phyloP scores from a whole-genome alignment of 352 stramenopile genomes.

The Pythium phragmitis region DNA sequence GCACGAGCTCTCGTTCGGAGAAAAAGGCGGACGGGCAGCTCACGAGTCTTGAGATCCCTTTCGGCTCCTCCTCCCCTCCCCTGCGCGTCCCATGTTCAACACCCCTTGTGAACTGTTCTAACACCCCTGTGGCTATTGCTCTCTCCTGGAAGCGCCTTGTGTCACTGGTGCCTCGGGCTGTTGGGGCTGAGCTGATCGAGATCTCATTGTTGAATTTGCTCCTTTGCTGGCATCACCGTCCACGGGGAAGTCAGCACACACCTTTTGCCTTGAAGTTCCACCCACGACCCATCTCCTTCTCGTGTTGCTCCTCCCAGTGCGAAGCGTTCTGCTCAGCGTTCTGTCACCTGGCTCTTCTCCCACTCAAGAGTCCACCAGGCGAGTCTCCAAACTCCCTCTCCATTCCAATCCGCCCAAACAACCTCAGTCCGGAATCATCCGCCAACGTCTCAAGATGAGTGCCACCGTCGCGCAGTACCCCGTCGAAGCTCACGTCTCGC shows the following conservation, averaged over 20 bases:
- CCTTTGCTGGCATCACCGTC: slow-evolving; percentile 2
- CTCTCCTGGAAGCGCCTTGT: neutral
- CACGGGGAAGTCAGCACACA: slow-evolving; percentile 10
- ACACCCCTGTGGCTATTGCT: neutral
- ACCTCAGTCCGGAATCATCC: slow-evolving; percentile 17
- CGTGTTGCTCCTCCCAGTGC: neutral
- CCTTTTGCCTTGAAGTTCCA: slow-evolving; percentile 22
- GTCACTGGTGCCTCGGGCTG: neutral
- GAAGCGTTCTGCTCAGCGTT: slow-evolving; percentile 15
- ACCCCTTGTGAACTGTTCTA: neutral
- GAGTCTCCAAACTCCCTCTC: slow-evolving; percentile 16
- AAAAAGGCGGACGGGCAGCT: slow-evolving; percentile 9
- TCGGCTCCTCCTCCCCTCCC: neutral
- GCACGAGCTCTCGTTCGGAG: slow-evolving; percentile 9
- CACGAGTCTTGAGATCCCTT: neutral
- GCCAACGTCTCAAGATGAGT: slow-evolving; percentile 47
- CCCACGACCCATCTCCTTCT: slow-evolving; percentile 6
- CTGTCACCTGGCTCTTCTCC: slow-evolving; percentile 23
- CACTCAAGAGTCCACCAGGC: slow-evolving; percentile 8
- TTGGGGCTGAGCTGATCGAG: neutral
- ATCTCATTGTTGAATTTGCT: slow-evolving; percentile 34
- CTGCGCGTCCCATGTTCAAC: slow-evolving; percentile 26
- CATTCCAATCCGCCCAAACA: neutral
- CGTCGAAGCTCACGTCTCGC: slow-evolving; percentile 47
- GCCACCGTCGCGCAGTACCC: slow-evolving; percentile 82